Conservation (phyloP, 345 rosid species). For the Abelmoschus esculentus region DNA sequence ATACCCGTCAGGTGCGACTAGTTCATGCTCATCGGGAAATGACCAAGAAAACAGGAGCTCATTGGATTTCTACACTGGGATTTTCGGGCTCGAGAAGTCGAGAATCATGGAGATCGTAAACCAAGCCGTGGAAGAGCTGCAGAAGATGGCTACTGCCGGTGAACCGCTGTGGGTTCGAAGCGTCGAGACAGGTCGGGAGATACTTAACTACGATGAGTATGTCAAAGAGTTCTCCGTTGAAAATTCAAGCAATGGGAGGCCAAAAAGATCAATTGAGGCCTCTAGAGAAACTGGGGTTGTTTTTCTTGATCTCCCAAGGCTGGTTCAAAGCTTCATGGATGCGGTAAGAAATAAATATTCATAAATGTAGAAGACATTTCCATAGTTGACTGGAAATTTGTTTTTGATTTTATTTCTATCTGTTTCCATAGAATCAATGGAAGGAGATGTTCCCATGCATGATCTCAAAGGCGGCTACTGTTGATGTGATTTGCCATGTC, state of each 20-base stretch:
- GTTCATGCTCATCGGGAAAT: slow-evolving; percentile 47
- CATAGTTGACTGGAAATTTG: neutral
- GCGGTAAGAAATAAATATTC: slow-evolving; percentile 34
- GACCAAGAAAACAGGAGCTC: slow-evolving; percentile 61
- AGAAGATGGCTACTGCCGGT: slow-evolving; percentile 65
- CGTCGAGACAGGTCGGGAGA: slow-evolving; percentile 86
- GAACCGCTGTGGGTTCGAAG: slow-evolving; percentile 89
- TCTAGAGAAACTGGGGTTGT: slow-evolving; percentile 77
- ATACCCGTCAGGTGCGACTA: slow-evolving; percentile 34
- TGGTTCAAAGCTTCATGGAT: slow-evolving; percentile 80
- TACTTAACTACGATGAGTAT: slow-evolving; percentile 91
- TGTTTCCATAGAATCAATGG: neutral
- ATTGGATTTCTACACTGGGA: slow-evolving; percentile 67
- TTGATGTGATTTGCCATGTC: slow-evolving; percentile 70
- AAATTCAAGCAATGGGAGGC: slow-evolving; percentile 27
- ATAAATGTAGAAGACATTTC: neutral
- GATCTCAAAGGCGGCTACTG: slow-evolving; percentile 76
- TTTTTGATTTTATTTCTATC: neutral
- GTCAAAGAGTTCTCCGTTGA: slow-evolving; percentile 60
- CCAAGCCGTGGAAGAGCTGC: slow-evolving; percentile 76
- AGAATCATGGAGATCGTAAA: slow-evolving; percentile 62
- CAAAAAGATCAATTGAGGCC: slow-evolving; percentile 70
- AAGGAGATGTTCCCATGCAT: slow-evolving; percentile 36
- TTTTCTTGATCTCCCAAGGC: slow-evolving; percentile 72
- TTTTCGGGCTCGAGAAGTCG: slow-evolving; percentile 69